phyloP scores from a whole-genome alignment of 208 protist species.

The Herpetomonas tarakana region DNA sequence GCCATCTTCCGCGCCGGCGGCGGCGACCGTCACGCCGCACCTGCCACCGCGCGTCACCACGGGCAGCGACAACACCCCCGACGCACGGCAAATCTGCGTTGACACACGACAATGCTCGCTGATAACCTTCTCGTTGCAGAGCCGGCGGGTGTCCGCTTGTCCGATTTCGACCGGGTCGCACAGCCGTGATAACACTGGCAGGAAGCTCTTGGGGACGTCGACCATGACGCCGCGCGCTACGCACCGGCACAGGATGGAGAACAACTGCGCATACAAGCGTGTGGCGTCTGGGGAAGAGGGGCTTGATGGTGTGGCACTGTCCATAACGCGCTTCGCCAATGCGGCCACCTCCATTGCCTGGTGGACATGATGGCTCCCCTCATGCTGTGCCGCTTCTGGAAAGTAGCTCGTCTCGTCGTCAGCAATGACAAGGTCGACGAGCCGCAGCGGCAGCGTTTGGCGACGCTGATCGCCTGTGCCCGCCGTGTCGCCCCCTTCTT shows the following conservation, averaged over 20 bases:
- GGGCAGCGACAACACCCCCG: too few relatives aligned
- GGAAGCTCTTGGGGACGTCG: constrained; percentile 18
- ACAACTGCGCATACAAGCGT: constrained; percentile 37
- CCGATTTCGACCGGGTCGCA: not conserved
- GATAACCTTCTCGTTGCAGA: constrained; percentile 21
- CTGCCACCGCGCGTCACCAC: too few relatives aligned
- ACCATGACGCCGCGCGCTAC: constrained; percentile 21
- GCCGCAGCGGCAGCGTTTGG: constrained; percentile 54
- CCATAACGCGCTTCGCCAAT: constrained; percentile 12
- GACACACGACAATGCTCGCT: constrained; percentile 8
- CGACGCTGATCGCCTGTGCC: too few relatives aligned
- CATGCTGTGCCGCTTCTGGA: constrained; percentile 13
- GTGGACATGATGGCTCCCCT: constrained; percentile 19
- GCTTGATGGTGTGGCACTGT: not conserved
- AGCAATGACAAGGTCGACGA: constrained; percentile 41
- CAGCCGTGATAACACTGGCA: constrained; percentile 11
- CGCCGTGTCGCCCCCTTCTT: too few relatives aligned
- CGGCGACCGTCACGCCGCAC: too few relatives aligned
- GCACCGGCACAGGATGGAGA: constrained; percentile 55
- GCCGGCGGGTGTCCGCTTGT: not conserved
- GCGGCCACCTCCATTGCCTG: constrained; percentile 34
- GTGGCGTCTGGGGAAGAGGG: constrained; percentile 7
- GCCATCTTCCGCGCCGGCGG: too few relatives aligned
- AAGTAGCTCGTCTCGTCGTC: constrained; percentile 38
- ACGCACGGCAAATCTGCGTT: too few relatives aligned